Base-by-base conservation (phyloP, 345 rosid species). In the Salix exigua region DNA sequence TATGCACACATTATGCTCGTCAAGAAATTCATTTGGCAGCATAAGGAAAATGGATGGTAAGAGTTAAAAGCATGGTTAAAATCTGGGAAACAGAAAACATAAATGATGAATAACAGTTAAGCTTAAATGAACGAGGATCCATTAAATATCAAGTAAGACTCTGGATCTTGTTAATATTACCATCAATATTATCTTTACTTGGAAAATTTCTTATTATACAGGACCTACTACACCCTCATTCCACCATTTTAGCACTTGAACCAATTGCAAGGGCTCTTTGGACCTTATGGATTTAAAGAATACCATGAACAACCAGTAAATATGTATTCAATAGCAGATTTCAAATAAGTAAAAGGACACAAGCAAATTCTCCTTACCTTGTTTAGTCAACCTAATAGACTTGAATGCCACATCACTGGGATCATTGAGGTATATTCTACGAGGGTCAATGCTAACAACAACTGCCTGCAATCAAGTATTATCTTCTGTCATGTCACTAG, bases 391-490 rank as follows among this genome's bases (percentile, higher is more conserved):
- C 86, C 73, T 84, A 55, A 87, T 78, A 70, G 91, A 82, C 83
- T 88, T 89, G 88, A 91, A 91, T 75, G 85, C 86, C 81, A 92
- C 95, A 79, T 94, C 97, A 74, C 70, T 79, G 48, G 98, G 94
- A 87, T 75, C 81, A 50, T 77, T 88, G 66, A 93, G 84, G 77
- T 92, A 91, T 31, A 96, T 89, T 84, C 98, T 84, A 71, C 93
- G 97, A 80, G 97, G 98, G 86, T 94, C 99, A 75, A 96, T 94
- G 82, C 99, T 96, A 55, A 96, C 93, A 77, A 96, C 99, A 70
- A 94, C 99, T 42, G 99, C 99, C 99, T 94, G 91, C 69, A 79
- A 82, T 68, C 5, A 73, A 85, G 65, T 26, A 82, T 33, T 30
- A 42, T 70, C 28, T 35, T 11, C 69, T 46, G 18, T 82, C 46